Evolutionary conservation across 768 basidiomycete species (phyloP).

Genomic region (Boletus vinaceobasis): DNA sequence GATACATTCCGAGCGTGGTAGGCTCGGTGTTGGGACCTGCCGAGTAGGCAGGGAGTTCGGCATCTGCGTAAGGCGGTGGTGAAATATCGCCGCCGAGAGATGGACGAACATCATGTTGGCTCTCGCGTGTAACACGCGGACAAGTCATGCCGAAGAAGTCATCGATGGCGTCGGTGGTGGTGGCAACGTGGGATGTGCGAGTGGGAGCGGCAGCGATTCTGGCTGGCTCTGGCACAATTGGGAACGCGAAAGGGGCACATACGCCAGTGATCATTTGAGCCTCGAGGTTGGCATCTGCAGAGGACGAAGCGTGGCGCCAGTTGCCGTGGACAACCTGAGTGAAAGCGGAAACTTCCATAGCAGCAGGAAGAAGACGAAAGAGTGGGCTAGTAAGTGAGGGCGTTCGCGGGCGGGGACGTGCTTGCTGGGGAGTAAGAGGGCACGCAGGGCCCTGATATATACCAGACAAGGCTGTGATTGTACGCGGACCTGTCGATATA

Average conservation of each 20-base stretch:
- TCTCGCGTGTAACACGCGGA: conserved; percentile 26
- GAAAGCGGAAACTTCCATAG: conserved; percentile 3
- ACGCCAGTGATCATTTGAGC: conserved; percentile 13
- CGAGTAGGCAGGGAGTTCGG: conserved; percentile 35
- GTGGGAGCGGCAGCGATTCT: conserved; percentile 2
- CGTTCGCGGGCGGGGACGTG: neutral
- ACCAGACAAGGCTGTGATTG: neutral
- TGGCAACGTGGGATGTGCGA: conserved; percentile 1
- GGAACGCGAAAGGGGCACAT: conserved; percentile 4
- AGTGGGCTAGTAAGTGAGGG: neutral
- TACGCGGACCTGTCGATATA: too few relatives aligned
- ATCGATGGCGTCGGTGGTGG: conserved; percentile 16
- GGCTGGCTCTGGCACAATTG: conserved; percentile 2
- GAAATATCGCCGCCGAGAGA: conserved; percentile 1
- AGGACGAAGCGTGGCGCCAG: conserved; percentile 13
- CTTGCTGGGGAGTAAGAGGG: neutral
- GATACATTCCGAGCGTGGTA: conserved; percentile 42
- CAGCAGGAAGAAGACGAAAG: neutral
- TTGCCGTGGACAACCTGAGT: conserved; percentile 7
- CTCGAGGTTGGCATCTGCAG: conserved; percentile 11
- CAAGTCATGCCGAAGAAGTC: conserved; percentile 30
- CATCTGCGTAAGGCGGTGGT: conserved; percentile 32
- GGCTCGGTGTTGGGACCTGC: conserved; percentile 32
- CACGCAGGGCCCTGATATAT: neutral
- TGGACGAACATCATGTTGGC: conserved; percentile 27